Evolutionary conservation across 2,329 filamentous ascomycete species (phyloP).

Genomic region (Capronia epimyces): DNA sequence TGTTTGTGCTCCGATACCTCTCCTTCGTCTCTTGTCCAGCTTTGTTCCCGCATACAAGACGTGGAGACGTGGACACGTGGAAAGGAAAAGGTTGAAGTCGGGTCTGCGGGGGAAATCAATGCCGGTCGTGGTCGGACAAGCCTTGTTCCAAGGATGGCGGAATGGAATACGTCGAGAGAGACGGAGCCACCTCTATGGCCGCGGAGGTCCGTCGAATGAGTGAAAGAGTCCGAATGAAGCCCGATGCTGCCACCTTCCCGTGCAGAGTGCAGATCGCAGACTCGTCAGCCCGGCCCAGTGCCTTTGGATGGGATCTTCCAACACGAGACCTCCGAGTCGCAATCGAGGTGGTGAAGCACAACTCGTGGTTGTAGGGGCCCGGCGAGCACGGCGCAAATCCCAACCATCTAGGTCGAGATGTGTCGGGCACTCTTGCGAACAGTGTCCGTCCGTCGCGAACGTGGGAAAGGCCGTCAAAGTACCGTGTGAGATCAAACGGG

Average conservation of each 20-base stretch:
- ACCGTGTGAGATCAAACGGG: slow-evolving; percentile 3
- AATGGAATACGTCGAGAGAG: not conserved
- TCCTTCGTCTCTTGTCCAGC: slow-evolving; percentile 9
- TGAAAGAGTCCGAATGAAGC: slow-evolving; percentile 3
- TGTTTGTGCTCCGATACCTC: slow-evolving; percentile 14
- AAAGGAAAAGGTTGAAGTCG: not conserved
- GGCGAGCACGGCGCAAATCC: slow-evolving; percentile 7
- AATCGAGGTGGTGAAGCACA: slow-evolving; percentile 6
- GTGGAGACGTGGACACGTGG: not conserved
- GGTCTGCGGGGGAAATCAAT: not conserved
- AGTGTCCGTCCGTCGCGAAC: not conserved
- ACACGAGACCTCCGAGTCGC: not conserved
- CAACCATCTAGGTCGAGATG: slow-evolving; percentile 3
- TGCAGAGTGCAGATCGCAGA: not conserved
- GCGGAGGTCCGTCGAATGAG: not conserved
- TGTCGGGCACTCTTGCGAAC: not conserved
- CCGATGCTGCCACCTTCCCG: slow-evolving; percentile 7
- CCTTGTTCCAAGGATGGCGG: not conserved
- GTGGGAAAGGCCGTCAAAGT: not conserved
- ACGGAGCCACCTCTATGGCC: slow-evolving; percentile 4
- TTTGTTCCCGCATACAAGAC: slow-evolving; percentile 16
- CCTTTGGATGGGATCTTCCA: not conserved
- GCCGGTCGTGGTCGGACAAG: not conserved
- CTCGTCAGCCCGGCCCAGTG: not conserved
- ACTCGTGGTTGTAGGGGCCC: slow-evolving; percentile 1